phyloP scores from a whole-genome alignment of 768 basidiomycete species.

The Termitomyces sp. region DNA sequence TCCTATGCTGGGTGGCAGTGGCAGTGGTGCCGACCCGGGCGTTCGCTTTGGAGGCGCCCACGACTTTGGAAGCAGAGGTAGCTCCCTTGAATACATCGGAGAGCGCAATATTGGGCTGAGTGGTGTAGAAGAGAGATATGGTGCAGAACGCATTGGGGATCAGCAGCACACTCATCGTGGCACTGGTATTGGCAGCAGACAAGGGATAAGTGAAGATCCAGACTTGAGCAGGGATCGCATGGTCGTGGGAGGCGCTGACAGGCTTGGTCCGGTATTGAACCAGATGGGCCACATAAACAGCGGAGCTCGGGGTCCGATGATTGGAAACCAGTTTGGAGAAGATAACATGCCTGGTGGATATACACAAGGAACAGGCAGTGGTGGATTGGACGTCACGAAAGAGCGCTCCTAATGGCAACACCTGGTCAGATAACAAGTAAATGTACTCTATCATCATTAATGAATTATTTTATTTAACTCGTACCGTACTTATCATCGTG shows the following conservation, averaged over 20 bases:
- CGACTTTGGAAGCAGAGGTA: neutral
- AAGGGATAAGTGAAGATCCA: neutral
- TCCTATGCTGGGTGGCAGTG: slow-evolving; percentile 3
- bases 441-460: neutral
- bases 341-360: slow-evolving; percentile 10
- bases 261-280: neutral
- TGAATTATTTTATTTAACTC: neutral
- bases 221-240: slow-evolving; percentile 2
- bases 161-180: slow-evolving; percentile 1
- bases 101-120: neutral
- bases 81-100: slow-evolving; percentile 1
- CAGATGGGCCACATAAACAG: neutral
- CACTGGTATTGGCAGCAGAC: slow-evolving; percentile 6
- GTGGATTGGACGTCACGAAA: neutral
- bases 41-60: neutral
- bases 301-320: neutral
- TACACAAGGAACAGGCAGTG: neutral
- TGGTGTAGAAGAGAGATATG: neutral
- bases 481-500: too few relatives aligned
- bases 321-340: neutral
- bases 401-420: neutral
- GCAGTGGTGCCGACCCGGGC: slow-evolving; percentile 1
- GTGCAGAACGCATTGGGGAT: neutral
- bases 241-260: neutral
- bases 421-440: neutral